phyloP scores from a whole-genome alignment of 805 yeast species.

The Wickerhamiella cacticola region DNA sequence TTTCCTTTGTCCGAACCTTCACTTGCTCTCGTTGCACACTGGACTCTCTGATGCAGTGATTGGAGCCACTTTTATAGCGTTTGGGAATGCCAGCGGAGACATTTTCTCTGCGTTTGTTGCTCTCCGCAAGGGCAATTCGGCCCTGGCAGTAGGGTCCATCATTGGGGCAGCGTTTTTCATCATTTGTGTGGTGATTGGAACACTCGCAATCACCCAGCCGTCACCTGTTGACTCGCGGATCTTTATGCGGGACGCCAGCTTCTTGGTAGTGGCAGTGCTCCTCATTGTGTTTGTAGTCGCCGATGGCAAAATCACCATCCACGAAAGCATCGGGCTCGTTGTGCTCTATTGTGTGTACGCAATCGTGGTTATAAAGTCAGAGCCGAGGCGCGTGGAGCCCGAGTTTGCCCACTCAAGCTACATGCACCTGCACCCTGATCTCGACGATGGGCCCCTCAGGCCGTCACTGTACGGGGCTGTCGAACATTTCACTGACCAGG shows the following conservation, averaged over 20 bases:
- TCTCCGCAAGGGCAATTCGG: slow-evolving; percentile 53
- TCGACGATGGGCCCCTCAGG: neutral
- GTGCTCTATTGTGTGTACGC: slow-evolving; percentile 49
- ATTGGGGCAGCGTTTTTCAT: slow-evolving; percentile 82
- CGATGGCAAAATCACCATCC: slow-evolving; percentile 42
- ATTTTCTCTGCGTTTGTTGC: slow-evolving; percentile 76
- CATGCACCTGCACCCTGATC: slow-evolving; percentile 8
- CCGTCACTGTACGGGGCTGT: slow-evolving; percentile 6
- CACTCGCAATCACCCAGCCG: slow-evolving; percentile 46
- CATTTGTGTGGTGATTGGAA: slow-evolving; percentile 66
- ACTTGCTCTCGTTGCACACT: slow-evolving; percentile 48
- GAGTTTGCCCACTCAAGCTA: neutral
- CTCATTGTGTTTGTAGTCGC: slow-evolving; percentile 41
- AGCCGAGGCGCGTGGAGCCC: neutral
- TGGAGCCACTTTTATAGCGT: slow-evolving; percentile 76
- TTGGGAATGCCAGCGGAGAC: slow-evolving; percentile 92
- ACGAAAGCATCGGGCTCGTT: slow-evolving; percentile 50
- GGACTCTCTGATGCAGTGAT: slow-evolving; percentile 64
- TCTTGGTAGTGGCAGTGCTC: slow-evolving; percentile 42
- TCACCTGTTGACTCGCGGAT: neutral
- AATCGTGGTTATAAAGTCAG: slow-evolving; percentile 30
- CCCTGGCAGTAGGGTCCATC: slow-evolving; percentile 81
- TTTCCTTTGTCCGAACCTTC: slow-evolving; percentile 66
- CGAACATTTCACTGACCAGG: neutral
- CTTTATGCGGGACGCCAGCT: slow-evolving; percentile 49